These are phyloP conservation scores for Cladorrhinum sp. DNA, from an alignment of 2,329 filamentous ascomycete species.

Conservation along the genomic window DNA sequence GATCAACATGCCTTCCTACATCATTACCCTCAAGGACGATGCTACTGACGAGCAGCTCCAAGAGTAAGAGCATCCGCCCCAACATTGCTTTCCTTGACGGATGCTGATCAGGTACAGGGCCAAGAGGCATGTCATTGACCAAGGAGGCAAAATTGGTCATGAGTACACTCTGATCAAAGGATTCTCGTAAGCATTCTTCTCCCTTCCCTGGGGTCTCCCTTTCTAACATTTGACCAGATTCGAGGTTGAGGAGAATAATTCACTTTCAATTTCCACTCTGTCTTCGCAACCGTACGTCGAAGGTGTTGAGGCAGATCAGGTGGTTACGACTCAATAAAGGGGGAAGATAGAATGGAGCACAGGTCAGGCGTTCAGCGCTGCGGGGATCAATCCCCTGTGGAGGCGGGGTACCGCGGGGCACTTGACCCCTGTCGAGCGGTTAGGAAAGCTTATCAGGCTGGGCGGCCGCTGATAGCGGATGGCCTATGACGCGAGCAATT, in stretches of 20 bases:
- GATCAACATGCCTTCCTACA: slow-evolving; percentile 51
- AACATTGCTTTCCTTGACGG: background rate
- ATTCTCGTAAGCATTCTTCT: slow-evolving; percentile 68
- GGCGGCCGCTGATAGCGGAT: background rate
- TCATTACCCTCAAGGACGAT: slow-evolving; percentile 72
- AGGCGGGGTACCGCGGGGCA: slow-evolving; percentile 12
- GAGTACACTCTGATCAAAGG: slow-evolving; percentile 88
- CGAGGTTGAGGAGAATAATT: slow-evolving; percentile 61
- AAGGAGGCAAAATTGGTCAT: slow-evolving; percentile 80
- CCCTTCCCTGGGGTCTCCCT: background rate
- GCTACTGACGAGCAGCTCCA: slow-evolving; percentile 64
- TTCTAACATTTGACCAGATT: background rate
- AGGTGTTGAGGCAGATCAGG: slow-evolving; percentile 68
- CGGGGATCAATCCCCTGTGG: slow-evolving; percentile 13
- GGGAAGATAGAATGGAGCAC: background rate
- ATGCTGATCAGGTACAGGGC: slow-evolving; percentile 48
- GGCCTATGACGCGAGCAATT: background rate
- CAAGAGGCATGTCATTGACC: slow-evolving; percentile 69
- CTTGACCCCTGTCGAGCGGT: background rate
- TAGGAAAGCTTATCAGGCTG: background rate
- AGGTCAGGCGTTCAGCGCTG: slow-evolving; percentile 4
- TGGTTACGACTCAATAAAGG: slow-evolving; percentile 68
- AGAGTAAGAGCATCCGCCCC: slow-evolving; percentile 61
- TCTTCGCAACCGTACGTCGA: slow-evolving; percentile 68
- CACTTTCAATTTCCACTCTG: slow-evolving; percentile 63